Base-by-base conservation (phyloP, 805 yeast species). In the Candida vaughaniae region DNA sequence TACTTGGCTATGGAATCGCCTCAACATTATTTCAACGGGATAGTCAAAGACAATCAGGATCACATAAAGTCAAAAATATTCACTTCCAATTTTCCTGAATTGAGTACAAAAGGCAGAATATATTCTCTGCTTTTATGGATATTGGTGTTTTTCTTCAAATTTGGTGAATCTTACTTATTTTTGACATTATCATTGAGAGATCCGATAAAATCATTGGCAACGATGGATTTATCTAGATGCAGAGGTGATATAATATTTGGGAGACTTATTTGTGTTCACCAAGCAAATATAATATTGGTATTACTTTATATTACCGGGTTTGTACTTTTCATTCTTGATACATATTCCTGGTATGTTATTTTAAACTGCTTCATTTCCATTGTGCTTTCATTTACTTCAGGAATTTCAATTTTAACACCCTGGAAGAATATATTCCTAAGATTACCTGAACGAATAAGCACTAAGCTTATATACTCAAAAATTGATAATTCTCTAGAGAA, bases 311-410 rank as follows among this genome's bases (percentile, higher is more conserved):
- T 55, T 7, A 51, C 64, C 0, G 55, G 62, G 39, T 47, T 64
- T 36, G 51, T 60, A 11, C 45, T 64, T n/a, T 64, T 63, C 39
- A 62, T 64, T 40, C 50, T 64, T 5, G 70, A 64, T 39, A 62
- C 70, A 4, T 64, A 64, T 31, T 51, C 63, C n/a, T 64, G 70
- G 70, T 64, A 64, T 45, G 52, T 63, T 22, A 55, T 64, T 25
- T 53, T 62, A 47, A 63, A 61, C 42, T 60, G 67, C 35, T 29
- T 62, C 4, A 60, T 64, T 40, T 61, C 68, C 5, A 53, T 60
- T 4, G 51, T 48, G 2, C 43, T 63, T 16, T 59, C 68, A 11
- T 58, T 58, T 42, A 50, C 60, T 6, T 39, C 47, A 3, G 68
- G 68, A 0, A 51, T 55, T 6, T 61, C 69, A 6, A 53, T 63